Conservation (phyloP, 2,329 filamentous ascomycete genomes). For the Zymoseptoria crescenta region DNA sequence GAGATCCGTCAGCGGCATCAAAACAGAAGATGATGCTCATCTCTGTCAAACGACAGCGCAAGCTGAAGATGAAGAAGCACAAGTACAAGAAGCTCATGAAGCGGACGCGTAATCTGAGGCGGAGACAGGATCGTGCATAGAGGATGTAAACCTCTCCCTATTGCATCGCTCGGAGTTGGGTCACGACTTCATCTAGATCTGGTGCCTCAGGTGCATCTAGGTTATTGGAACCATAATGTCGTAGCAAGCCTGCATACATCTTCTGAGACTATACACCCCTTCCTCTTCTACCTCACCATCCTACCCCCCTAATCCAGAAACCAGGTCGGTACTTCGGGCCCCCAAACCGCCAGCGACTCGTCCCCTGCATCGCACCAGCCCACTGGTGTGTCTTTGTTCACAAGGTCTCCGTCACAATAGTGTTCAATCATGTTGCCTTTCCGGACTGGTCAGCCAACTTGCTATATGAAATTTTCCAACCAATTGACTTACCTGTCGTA, state of each 20-base stretch:
- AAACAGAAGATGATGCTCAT: constrained; percentile 62
- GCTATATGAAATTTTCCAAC: not conserved
- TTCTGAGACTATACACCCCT: not conserved
- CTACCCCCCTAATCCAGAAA: not conserved
- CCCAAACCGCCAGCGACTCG: constrained; percentile 23
- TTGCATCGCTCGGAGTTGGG: not conserved
- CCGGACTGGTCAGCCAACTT: too few relatives aligned
- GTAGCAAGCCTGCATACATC: not conserved
- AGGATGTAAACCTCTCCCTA: not conserved
- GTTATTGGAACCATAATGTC: not conserved
- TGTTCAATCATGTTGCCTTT: constrained; percentile 17
- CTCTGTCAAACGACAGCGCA: constrained; percentile 84
- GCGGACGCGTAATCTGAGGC: constrained; percentile 76
- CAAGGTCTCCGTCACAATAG: constrained; percentile 61
- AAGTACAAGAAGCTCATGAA: constrained; percentile 99
- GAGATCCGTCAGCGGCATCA: constrained; percentile 15
- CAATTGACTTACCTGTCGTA: not conserved
- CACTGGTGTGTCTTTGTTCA: constrained; percentile 45
- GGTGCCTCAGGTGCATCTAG: not conserved
- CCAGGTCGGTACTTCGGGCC: constrained; percentile 21
- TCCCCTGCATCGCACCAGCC: constrained; percentile 32
- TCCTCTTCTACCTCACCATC: not conserved
- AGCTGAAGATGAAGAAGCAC: constrained; percentile 99
- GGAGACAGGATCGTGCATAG: constrained; percentile 56
- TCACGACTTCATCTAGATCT: not conserved